phyloP scores from a whole-genome alignment of 345 rosid genomes.

The Salix suchowensis region DNA sequence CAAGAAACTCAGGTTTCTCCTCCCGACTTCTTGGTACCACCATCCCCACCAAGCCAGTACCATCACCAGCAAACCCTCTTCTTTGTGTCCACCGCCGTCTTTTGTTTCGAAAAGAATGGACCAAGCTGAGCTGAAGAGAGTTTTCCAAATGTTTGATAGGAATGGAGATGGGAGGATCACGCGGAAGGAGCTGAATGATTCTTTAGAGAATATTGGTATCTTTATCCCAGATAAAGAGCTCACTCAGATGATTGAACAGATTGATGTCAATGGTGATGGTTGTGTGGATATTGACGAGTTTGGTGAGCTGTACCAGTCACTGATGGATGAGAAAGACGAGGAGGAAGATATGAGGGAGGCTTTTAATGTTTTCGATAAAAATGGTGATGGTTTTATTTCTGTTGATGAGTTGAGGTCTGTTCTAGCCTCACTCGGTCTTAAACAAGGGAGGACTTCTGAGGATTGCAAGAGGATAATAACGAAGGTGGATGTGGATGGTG shows the following conservation, averaged over 20 bases:
- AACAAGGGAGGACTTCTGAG: conserved; percentile 63
- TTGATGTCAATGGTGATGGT: conserved; percentile 27
- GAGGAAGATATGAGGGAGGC: conserved; percentile 81
- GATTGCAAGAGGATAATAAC: conserved; percentile 77
- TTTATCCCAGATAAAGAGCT: conserved; percentile 56
- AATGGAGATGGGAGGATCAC: conserved; percentile 75
- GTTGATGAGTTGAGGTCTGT: conserved; percentile 73
- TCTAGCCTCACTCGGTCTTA: conserved; percentile 63
- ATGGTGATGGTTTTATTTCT: conserved; percentile 82
- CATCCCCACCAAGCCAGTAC: conserved; percentile 4
- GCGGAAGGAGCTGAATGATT: conserved; percentile 54
- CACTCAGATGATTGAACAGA: conserved; percentile 26
- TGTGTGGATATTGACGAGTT: conserved; percentile 68
- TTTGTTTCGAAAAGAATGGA: conserved; percentile 35
- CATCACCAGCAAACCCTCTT: background rate
- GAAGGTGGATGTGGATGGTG: conserved; percentile 82
- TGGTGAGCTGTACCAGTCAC: conserved; percentile 45
- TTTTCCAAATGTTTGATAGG: conserved; percentile 80
- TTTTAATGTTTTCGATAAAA: conserved; percentile 76
- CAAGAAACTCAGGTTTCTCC: conserved; percentile 44
- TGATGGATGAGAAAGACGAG: conserved; percentile 43
- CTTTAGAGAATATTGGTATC: conserved; percentile 65
- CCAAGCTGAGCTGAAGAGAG: conserved; percentile 46
- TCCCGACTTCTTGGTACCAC: conserved; percentile 35
- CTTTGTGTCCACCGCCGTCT: background rate